These are phyloP conservation scores for Mollisiaceae sp. DNA, from an alignment of 2,329 filamentous ascomycete genomes.

Conservation along the genomic window DNA sequence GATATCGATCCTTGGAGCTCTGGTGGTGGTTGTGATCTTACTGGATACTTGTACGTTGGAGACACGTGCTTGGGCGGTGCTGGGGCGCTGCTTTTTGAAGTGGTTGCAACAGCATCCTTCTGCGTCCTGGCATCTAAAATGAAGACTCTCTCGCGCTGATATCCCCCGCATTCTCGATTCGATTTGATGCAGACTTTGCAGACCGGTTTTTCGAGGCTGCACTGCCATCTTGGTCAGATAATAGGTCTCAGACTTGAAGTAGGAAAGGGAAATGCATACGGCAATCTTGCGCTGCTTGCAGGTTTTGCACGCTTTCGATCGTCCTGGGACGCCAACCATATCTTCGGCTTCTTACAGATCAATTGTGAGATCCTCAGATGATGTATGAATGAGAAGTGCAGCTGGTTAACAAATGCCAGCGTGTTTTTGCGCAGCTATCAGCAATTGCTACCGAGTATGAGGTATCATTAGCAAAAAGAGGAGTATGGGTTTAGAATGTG, in stretches of 20 bases:
- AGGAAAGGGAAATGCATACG: conserved; percentile 11
- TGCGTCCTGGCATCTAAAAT: conserved; percentile 25
- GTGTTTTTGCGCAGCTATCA: too few relatives aligned
- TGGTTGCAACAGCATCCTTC: conserved; percentile 5
- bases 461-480: neutral
- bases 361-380: neutral
- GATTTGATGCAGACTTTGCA: conserved; percentile 32
- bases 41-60: neutral
- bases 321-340: conserved; percentile 33
- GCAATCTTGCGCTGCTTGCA: conserved; percentile 29
- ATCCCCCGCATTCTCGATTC: conserved; percentile 31
- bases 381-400: neutral
- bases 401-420: neutral
- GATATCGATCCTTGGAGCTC: conserved; percentile 18
- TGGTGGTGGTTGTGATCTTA: neutral
- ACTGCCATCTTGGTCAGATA: conserved; percentile 19
- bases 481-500: neutral
- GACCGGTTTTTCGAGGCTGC: conserved; percentile 29
- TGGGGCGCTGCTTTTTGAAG: neutral
- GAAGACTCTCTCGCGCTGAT: conserved; percentile 29
- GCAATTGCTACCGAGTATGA: too few relatives aligned
- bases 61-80: neutral
- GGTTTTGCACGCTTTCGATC: conserved; percentile 32
- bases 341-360: neutral
- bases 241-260: neutral